phyloP scores from a whole-genome alignment of 441 rosid genomes.

The Viola pubescens region DNA sequence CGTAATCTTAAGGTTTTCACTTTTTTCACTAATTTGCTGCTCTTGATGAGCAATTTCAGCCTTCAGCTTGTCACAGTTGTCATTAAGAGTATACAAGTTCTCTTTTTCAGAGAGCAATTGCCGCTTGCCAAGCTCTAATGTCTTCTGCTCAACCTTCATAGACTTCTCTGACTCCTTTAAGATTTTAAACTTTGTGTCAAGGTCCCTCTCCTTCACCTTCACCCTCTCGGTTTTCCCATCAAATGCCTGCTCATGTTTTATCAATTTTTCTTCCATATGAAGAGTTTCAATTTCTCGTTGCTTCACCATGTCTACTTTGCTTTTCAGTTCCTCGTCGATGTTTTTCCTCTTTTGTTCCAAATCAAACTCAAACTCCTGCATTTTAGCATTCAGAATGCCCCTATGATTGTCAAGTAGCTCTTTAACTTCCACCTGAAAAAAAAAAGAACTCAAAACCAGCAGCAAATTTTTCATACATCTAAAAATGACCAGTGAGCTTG shows the following conservation, averaged over 20 bases:
- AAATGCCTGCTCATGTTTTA: conserved; percentile 49
- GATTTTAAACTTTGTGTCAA: conserved; percentile 45
- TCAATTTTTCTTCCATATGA: conserved; percentile 54
- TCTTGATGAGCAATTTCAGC: conserved; percentile 54
- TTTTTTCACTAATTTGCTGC: conserved; percentile 45
- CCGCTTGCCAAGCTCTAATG: conserved; percentile 44
- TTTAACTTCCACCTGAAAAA: conserved; percentile 54
- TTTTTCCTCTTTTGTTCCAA: conserved; percentile 45
- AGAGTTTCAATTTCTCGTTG: conserved; percentile 40
- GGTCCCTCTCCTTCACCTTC: conserved; percentile 65
- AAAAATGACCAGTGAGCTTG: conserved; percentile 1
- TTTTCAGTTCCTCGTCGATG: conserved; percentile 50
- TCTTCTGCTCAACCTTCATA: conserved; percentile 54
- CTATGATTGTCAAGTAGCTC: conserved; percentile 59
- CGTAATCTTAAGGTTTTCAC: conserved; percentile 43
- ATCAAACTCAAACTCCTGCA: conserved; percentile 52
- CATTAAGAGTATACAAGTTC: conserved; percentile 39
- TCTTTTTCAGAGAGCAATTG: conserved; percentile 47
- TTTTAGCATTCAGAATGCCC: conserved; percentile 39
- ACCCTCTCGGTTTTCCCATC: conserved; percentile 46
- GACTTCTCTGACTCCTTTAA: conserved; percentile 51
- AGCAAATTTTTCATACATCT: conserved; percentile 4
- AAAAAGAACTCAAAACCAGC: conserved; percentile 11
- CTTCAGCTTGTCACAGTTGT: conserved; percentile 56
- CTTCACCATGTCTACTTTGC: conserved; percentile 37